A percentile compares a stretch with the other conserved stretches of the same genome.
phyloP scores from a whole-genome alignment of 164 flowering plant genomes.

The Aristolochia fimbriata region DNA sequence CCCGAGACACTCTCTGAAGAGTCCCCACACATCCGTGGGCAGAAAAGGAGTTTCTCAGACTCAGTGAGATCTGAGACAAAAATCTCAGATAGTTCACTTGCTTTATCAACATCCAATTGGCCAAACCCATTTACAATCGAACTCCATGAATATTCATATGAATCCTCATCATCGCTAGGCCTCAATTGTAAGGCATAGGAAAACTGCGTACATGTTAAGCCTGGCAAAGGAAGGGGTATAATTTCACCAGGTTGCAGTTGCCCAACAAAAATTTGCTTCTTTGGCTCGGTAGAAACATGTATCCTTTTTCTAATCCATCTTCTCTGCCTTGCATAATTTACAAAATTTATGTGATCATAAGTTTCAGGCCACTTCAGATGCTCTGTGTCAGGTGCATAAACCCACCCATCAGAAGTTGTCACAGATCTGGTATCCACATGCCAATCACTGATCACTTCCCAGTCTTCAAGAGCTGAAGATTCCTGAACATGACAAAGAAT shows the following conservation, averaged over 20 bases:
- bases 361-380: slow-evolving; percentile 65
- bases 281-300: slow-evolving; percentile 14
- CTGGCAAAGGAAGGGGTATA: slow-evolving; percentile 58
- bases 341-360: slow-evolving; percentile 28
- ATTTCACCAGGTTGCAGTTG: slow-evolving; percentile 66
- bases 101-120: slow-evolving; percentile 16
- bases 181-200: slow-evolving; percentile 42
- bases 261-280: slow-evolving; percentile 47
- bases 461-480: slow-evolving; percentile 33
- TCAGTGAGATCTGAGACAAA: slow-evolving; percentile 56
- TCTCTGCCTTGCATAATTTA: slow-evolving; percentile 65
- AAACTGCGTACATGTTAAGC: slow-evolving; percentile 35
- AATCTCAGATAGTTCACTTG: slow-evolving; percentile 34
- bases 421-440: slow-evolving; percentile 50
- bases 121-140: slow-evolving; percentile 32
- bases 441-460: slow-evolving; percentile 87
- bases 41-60: slow-evolving; percentile 60
- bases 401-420: slow-evolving; percentile 69
- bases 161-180: slow-evolving; percentile 29
- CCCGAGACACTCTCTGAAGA: slow-evolving; percentile 42
- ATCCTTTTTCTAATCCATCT: slow-evolving; percentile 71
- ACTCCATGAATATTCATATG: slow-evolving; percentile 73
- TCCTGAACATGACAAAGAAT: slow-evolving; percentile 22
- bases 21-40: slow-evolving; percentile 41
- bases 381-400: slow-evolving; percentile 64